Evolutionary conservation across 441 rosid genomes (phyloP).

Genomic region (Adansonia gregorii): DNA sequence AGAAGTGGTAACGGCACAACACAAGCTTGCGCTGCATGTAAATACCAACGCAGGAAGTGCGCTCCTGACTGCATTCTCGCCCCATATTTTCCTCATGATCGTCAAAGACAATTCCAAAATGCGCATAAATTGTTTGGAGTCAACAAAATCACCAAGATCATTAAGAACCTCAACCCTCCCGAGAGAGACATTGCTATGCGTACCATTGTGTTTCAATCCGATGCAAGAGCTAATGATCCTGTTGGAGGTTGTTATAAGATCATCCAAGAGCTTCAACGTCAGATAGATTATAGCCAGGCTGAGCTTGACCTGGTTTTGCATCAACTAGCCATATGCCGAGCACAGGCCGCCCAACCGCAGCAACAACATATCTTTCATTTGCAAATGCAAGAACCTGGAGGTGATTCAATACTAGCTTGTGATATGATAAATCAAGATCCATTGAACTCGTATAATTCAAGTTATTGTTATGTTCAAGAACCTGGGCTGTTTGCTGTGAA

Average conservation of each 20-base stretch:
- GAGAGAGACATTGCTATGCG: conserved; percentile 85
- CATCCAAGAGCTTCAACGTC: conserved; percentile 67
- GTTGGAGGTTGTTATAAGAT: conserved; percentile 79
- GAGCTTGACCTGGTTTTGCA: conserved; percentile 83
- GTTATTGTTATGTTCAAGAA: conserved; percentile 36
- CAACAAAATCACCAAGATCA: conserved; percentile 84
- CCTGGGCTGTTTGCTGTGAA: conserved; percentile 30
- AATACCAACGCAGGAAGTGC: conserved; percentile 94
- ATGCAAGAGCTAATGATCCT: conserved; percentile 88
- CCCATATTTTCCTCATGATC: conserved; percentile 87
- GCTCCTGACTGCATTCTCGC: conserved; percentile 93
- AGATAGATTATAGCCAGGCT: conserved; percentile 63
- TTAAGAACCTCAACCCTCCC: conserved; percentile 58
- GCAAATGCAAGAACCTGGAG: conserved; percentile 44
- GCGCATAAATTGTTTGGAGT: conserved; percentile 95
- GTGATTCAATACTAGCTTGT: conserved; percentile 35
- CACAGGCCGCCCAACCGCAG: conserved; percentile 46
- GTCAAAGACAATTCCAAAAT: conserved; percentile 81
- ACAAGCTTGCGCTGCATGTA: conserved; percentile 98
- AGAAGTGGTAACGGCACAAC: conserved; percentile 42
- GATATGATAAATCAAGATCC: conserved; percentile 40
- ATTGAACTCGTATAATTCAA: conserved; percentile 38
- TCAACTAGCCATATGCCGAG: conserved; percentile 68
- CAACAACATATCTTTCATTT: conserved; percentile 34
- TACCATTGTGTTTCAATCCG: conserved; percentile 80